Conservation (phyloP, 805 yeast species). For the Kregervanrija fluxuum region DNA sequence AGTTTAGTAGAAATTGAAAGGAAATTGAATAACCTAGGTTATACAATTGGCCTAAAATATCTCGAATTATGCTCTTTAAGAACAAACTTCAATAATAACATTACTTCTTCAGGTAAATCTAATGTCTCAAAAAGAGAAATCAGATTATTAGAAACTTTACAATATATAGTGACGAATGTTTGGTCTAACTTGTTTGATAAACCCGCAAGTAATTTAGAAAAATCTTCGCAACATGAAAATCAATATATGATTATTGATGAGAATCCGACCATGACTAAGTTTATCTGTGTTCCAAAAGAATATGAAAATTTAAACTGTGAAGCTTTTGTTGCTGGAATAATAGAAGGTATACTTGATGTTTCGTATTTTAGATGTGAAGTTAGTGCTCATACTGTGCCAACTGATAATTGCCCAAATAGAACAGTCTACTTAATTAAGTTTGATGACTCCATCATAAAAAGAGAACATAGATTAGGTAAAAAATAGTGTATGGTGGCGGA, state of each 20-base stretch:
- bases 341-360: conserved; percentile 75
- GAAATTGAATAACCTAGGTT: conserved; percentile 62
- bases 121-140: conserved; percentile 61
- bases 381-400: conserved; percentile 73
- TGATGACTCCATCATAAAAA: conserved; percentile 45
- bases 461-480: conserved; percentile 35
- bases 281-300: conserved; percentile 72
- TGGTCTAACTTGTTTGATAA: conserved; percentile 75
- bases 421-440: conserved; percentile 76
- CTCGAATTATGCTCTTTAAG: conserved; percentile 64
- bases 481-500: not conserved
- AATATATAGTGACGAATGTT: conserved; percentile 63
- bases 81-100: conserved; percentile 42
- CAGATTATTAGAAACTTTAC: conserved; percentile 64
- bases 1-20: conserved; percentile 63
- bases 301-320: conserved; percentile 71
- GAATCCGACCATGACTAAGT: conserved; percentile 62
- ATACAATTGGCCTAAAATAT: conserved; percentile 65
- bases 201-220: conserved; percentile 44
- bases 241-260: conserved; percentile 76
- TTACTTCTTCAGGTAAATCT: conserved; percentile 48
- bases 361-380: conserved; percentile 69
- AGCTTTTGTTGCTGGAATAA: conserved; percentile 78
- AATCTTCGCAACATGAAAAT: conserved; percentile 49
- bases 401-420: conserved; percentile 48